Conservation (phyloP, 257 asterid genomes). For the Agastache rugosa region DNA sequence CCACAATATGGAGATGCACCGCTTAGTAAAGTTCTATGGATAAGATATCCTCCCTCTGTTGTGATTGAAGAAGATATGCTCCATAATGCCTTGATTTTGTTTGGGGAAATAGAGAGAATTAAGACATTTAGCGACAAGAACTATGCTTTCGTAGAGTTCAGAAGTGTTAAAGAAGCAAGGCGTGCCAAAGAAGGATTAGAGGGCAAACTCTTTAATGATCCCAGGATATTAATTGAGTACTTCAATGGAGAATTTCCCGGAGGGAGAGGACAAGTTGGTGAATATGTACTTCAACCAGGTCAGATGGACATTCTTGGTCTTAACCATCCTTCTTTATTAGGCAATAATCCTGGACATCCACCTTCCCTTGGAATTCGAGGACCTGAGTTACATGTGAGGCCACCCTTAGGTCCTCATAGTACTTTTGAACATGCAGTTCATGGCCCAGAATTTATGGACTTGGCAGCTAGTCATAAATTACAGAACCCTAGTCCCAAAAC, state of each 20-base stretch:
- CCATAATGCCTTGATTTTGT: slow-evolving; percentile 92
- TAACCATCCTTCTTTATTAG: slow-evolving; percentile 56
- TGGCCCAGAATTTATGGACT: slow-evolving; percentile 54
- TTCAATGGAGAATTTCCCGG: slow-evolving; percentile 74
- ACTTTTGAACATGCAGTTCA: slow-evolving; percentile 56
- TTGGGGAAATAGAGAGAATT: slow-evolving; percentile 93
- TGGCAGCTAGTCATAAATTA: slow-evolving; percentile 51
- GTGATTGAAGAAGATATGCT: slow-evolving; percentile 89
- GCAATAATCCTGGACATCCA: slow-evolving; percentile 53
- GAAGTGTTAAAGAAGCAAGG: slow-evolving; percentile 94
- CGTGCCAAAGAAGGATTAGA: slow-evolving; percentile 95
- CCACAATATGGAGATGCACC: slow-evolving; percentile 58
- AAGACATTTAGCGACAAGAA: slow-evolving; percentile 75
- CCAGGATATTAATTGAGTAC: slow-evolving; percentile 79
- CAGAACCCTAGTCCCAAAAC: slow-evolving; percentile 55
- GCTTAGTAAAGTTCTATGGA: slow-evolving; percentile 72
- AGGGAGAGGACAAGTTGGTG: slow-evolving; percentile 55
- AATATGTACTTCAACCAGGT: slow-evolving; percentile 61
- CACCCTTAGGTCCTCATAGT: slow-evolving; percentile 62
- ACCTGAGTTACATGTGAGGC: slow-evolving; percentile 57
- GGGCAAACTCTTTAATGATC: slow-evolving; percentile 91
- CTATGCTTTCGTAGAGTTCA: slow-evolving; percentile 82
- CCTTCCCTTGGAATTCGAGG: slow-evolving; percentile 63
- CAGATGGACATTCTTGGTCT: slow-evolving; percentile 71
- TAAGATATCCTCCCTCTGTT: slow-evolving; percentile 85